Conservation (phyloP, 1,284 basidiomycete genomes). For the Hemileia vastatrix region DNA sequence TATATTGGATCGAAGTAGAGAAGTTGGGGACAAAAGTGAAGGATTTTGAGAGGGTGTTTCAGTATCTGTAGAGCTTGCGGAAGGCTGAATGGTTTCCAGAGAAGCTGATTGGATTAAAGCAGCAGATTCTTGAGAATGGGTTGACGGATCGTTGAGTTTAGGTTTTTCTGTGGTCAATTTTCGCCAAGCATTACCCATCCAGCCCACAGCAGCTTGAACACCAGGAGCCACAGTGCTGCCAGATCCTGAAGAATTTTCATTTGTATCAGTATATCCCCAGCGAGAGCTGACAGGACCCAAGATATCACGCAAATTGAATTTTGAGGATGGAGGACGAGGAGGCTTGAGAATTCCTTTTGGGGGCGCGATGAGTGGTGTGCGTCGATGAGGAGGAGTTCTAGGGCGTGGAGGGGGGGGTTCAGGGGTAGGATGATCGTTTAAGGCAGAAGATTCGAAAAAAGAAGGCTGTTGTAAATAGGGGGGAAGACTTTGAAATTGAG, state of each 20-base stretch:
- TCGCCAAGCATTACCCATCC: constrained; percentile 19
- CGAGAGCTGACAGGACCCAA: constrained; percentile 27
- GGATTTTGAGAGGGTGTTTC: constrained; percentile 1
- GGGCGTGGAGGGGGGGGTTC: constrained; percentile 6
- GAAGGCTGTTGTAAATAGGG: too few relatives aligned
- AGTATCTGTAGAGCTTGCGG: constrained; percentile 6
- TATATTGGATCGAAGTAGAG: constrained; percentile 45
- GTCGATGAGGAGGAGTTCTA: constrained; percentile 15
- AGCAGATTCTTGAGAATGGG: background rate
- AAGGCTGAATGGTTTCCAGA: constrained; percentile 7
- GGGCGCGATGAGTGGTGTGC: constrained; percentile 12
- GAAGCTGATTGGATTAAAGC: background rate
- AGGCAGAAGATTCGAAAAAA: too few relatives aligned
- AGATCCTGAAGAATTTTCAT: constrained; percentile 7
- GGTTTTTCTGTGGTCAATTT: constrained; percentile 13
- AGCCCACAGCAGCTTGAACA: constrained; percentile 18
- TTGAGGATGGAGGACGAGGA: constrained; percentile 21
- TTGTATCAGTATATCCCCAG: constrained; percentile 22
- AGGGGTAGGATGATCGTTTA: too few relatives aligned
- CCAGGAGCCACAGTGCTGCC: constrained; percentile 10
- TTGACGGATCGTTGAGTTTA: background rate
- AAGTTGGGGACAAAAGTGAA: background rate
- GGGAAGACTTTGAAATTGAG: too few relatives aligned
- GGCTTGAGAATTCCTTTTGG: constrained; percentile 31
- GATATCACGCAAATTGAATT: constrained; percentile 35